phyloP scores from a whole-genome alignment of 305 asterid species.

The Solanum aculeatissimum region DNA sequence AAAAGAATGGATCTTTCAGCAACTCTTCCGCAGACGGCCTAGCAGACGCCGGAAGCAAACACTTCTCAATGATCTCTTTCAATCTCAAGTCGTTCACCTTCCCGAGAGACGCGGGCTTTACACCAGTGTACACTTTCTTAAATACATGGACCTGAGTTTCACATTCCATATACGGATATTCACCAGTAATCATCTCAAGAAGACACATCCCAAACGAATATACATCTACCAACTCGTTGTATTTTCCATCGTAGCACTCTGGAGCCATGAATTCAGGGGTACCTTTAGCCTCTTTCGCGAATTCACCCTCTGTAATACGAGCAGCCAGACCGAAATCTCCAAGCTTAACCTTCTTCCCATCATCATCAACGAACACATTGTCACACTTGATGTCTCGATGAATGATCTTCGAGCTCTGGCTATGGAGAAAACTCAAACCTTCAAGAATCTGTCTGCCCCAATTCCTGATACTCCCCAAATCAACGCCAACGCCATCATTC shows the following conservation, averaged over 20 bases:
- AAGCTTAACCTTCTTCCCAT: slow-evolving; percentile 4
- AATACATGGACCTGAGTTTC: slow-evolving; percentile 28
- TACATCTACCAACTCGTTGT: slow-evolving; percentile 35
- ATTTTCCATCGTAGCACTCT: slow-evolving; percentile 44
- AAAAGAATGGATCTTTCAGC: slow-evolving; percentile 35
- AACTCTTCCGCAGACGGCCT: slow-evolving; percentile 42
- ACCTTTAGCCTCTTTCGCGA: slow-evolving; percentile 36
- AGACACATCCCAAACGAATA: slow-evolving; percentile 45
- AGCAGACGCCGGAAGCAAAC: slow-evolving; percentile 27
- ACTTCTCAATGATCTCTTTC: slow-evolving; percentile 26
- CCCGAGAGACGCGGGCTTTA: slow-evolving; percentile 34
- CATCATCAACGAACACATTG: background rate
- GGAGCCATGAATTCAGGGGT: no score
- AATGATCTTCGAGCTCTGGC: slow-evolving; percentile 18
- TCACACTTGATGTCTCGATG: background rate
- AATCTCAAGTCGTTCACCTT: slow-evolving; percentile 18
- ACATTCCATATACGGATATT: slow-evolving; percentile 41
- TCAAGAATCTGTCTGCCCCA: slow-evolving; percentile 37
- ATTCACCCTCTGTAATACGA: slow-evolving; percentile 23
- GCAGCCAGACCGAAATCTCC: slow-evolving; percentile 47
- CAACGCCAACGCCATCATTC: background rate
- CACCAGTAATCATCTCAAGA: slow-evolving; percentile 40
- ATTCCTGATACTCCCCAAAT: slow-evolving; percentile 13
- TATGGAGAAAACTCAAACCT: slow-evolving; percentile 35
- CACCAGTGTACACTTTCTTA: slow-evolving; percentile 36